Conservation (phyloP, 345 rosid genomes). For the Carallia pectinifolia region DNA sequence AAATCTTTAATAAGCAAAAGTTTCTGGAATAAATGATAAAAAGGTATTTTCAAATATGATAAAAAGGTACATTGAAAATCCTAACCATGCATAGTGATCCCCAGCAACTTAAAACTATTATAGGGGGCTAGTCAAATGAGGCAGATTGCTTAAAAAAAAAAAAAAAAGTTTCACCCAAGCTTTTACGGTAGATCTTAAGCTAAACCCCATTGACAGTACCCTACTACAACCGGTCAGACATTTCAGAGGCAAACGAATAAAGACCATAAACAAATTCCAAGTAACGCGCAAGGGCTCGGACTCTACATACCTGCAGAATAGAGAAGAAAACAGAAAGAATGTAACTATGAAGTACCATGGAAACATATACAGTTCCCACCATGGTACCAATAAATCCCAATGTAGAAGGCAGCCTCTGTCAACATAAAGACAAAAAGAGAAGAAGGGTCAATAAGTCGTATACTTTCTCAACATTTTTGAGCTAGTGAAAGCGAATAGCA, state of each 20-base stretch:
- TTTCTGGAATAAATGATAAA: neutral
- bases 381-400: conserved; percentile 76
- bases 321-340: conserved; percentile 88
- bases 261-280: neutral
- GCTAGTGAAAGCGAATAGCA: neutral
- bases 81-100: no score
- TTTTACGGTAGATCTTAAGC: neutral
- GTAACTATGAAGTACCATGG: conserved; percentile 95
- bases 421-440: conserved; percentile 14
- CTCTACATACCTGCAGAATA: conserved; percentile 62
- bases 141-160: neutral
- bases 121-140: neutral
- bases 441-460: neutral
- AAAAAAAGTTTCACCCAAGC: neutral
- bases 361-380: conserved; percentile 87
- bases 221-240: neutral
- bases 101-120: neutral
- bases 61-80: no score
- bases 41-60: no score
- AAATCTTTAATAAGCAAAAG: neutral
- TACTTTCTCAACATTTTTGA: neutral
- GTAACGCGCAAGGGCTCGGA: neutral
- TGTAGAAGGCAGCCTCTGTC: conserved; percentile 88
- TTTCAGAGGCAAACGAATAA: neutral
- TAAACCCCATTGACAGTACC: conserved; percentile 6